Evolutionary conservation across 148 eudicot genomes (phyloP).

Genomic region (Tetragonia tetragonoides): DNA sequence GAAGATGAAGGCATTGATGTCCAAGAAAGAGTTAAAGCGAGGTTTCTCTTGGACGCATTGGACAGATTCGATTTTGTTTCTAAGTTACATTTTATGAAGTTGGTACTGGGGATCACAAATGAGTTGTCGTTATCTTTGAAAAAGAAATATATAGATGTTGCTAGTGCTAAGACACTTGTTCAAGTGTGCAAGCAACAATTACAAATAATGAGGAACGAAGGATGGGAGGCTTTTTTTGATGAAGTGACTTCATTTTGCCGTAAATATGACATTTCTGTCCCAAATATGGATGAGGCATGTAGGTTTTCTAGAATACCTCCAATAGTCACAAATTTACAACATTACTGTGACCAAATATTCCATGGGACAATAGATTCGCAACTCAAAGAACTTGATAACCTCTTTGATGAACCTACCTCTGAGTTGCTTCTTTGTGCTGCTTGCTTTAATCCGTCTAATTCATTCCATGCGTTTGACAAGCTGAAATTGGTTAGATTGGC

Average conservation of each 20-base stretch:
- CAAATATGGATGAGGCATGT: not conserved
- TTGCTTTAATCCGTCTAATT: constrained; percentile 6
- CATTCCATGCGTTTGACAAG: constrained; percentile 12
- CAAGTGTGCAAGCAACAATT: not conserved
- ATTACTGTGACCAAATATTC: not conserved
- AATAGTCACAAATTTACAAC: not conserved
- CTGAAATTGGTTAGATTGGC: not conserved
- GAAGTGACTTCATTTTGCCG: not conserved
- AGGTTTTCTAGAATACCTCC: not conserved
- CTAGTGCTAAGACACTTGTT: not conserved
- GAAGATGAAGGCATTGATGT: not conserved
- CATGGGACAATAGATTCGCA: not conserved
- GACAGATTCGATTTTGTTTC: not conserved
- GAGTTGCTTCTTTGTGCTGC: constrained; percentile 9
- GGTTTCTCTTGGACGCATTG: not conserved
- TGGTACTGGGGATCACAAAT: not conserved
- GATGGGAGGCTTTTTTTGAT: not conserved
- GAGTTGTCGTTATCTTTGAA: constrained; percentile 4
- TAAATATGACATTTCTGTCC: not conserved
- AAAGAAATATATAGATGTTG: not conserved
- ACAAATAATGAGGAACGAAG: constrained; percentile 6
- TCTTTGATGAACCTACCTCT: not conserved
- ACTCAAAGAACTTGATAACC: constrained; percentile 1
- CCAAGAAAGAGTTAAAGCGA: not conserved
- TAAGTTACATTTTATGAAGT: not conserved